These are phyloP conservation scores for Thecaphora frezii DNA, from an alignment of 1,284 basidiomycete genomes.

Conservation along the genomic window DNA sequence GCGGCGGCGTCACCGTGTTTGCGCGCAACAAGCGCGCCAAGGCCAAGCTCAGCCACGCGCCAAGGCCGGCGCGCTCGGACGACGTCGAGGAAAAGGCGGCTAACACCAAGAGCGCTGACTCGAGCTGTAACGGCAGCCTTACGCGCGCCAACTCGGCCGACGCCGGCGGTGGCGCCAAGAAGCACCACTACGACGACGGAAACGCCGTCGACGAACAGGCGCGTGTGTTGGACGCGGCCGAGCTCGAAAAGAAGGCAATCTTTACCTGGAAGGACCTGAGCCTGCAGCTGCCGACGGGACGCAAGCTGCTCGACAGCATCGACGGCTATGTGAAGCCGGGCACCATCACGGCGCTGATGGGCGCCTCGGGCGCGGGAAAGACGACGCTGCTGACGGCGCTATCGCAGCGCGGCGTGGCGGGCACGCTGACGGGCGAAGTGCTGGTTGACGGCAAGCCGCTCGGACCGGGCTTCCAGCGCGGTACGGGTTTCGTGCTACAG, in stretches of 20 bases:
- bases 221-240: constrained; percentile 30
- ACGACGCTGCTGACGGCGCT: constrained; percentile 74
- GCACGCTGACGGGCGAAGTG: constrained; percentile 75
- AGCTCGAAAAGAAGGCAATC: constrained; percentile 19
- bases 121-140: constrained; percentile 13
- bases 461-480: constrained; percentile 72
- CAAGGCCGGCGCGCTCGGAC: constrained; percentile 8
- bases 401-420: constrained; percentile 72
- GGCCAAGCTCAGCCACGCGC: constrained; percentile 7
- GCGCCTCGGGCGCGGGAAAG: constrained; percentile 73
- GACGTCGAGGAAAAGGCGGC: constrained; percentile 20
- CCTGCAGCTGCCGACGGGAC: constrained; percentile 65
- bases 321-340: constrained; percentile 79
- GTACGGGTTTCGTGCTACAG: constrained; percentile 71
- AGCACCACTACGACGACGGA: constrained; percentile 3
- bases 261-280: constrained; percentile 62
- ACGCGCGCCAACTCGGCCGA: constrained; percentile 29
- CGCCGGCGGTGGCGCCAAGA: constrained; percentile 2
- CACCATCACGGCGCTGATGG: constrained; percentile 71
- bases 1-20: constrained; percentile 53
- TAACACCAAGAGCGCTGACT: background rate
- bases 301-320: constrained; percentile 71
- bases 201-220: constrained; percentile 25
- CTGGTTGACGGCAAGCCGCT: constrained; percentile 75
- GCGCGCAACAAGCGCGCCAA: constrained; percentile 28